Evolutionary conservation across 2,329 filamentous ascomycete species (phyloP).

Genomic region (Aspergillus novofumigatus): DNA sequence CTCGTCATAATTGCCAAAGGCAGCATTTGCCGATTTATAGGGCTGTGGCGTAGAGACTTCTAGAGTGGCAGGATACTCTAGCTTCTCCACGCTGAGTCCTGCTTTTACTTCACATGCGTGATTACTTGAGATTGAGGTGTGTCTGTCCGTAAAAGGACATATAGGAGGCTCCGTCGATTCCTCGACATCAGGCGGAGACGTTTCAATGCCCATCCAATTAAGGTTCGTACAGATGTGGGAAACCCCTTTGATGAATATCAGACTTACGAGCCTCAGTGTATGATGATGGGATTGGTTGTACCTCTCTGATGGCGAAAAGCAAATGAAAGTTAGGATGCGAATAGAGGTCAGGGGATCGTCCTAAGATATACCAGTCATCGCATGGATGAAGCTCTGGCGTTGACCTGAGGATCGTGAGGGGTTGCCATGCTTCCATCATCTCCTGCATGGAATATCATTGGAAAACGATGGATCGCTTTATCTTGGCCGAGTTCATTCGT

Average conservation of each 20-base stretch:
- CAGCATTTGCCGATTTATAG: conserved; percentile 3
- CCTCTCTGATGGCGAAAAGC: not conserved
- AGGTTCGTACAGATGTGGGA: conserved; percentile 4
- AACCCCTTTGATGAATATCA: not conserved
- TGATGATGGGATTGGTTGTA: not conserved
- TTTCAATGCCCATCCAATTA: conserved; percentile 41
- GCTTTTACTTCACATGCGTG: conserved; percentile 15
- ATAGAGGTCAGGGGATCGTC: not conserved
- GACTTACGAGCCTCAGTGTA: not conserved
- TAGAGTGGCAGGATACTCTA: conserved; percentile 3
- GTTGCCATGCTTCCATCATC: conserved; percentile 8
- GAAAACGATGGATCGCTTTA: conserved; percentile 8
- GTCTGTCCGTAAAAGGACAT: conserved; percentile 29
- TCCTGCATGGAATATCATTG: conserved; percentile 6
- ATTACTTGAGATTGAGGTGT: conserved; percentile 17
- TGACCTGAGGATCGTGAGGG: conserved; percentile 11
- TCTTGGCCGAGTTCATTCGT: conserved; percentile 17
- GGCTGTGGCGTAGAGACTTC: not conserved
- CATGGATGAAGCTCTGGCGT: not conserved
- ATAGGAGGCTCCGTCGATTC: conserved; percentile 40
- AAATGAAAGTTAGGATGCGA: not conserved
- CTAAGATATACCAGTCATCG: not conserved
- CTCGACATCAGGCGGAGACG: conserved; percentile 35
- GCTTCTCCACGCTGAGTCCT: conserved; percentile 16
- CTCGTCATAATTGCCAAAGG: not conserved